These are phyloP conservation scores for Cercophora samala DNA, from an alignment of 495 filamentous ascomycete genomes.

Conservation along the genomic window DNA sequence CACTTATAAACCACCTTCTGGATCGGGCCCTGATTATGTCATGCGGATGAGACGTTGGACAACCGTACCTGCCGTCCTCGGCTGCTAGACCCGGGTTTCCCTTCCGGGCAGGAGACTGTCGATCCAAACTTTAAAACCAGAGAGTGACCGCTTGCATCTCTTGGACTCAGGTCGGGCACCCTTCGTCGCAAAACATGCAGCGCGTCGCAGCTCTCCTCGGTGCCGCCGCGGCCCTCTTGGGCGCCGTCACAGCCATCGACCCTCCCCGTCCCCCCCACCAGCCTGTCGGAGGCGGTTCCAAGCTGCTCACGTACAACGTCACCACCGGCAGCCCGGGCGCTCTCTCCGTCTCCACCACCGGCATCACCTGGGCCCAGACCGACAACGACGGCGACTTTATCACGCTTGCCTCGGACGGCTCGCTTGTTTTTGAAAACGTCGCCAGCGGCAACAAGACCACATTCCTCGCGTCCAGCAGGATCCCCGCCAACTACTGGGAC, in stretches of 20 bases:
- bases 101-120: conserved; percentile 16
- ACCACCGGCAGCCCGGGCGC: conserved; percentile 34
- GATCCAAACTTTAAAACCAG: conserved; percentile 4
- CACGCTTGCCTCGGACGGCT: conserved; percentile 39
- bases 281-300: conserved; percentile 37
- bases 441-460: conserved; percentile 44
- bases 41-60: conserved; percentile 7
- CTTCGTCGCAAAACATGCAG: conserved; percentile 19
- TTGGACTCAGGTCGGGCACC: not conserved
- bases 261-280: conserved; percentile 40
- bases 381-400: conserved; percentile 49
- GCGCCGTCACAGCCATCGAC: conserved; percentile 30
- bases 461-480: conserved; percentile 43
- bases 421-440: conserved; percentile 50
- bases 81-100: conserved; percentile 16
- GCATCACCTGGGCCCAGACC: conserved; percentile 47
- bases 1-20: conserved; percentile 15
- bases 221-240: conserved; percentile 15
- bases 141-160: not conserved
- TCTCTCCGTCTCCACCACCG: conserved; percentile 31
- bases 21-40: conserved; percentile 3
- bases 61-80: conserved; percentile 19
- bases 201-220: conserved; percentile 17
- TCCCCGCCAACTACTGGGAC: conserved; percentile 31
- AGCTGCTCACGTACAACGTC: conserved; percentile 45